Evolutionary conservation across 1,139 yeast genomes (phyloP), one percentile per base, ranked within the genome.

Genomic region (Casaregolazyma lundiana): DNA sequence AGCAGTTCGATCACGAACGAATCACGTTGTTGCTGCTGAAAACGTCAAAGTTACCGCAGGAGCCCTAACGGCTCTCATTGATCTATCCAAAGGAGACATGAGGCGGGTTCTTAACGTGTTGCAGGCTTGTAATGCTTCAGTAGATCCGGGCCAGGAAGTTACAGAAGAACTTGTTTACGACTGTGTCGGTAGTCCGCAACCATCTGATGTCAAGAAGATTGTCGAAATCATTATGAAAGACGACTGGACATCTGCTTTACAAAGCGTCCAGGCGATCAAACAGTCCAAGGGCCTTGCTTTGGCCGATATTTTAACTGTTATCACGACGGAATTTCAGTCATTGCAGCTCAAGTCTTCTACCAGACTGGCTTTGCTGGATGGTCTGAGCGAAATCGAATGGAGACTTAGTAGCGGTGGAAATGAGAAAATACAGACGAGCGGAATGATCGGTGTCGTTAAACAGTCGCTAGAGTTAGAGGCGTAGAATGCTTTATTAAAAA

Each of bases 131-230:
- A 78, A 85, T 53, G 89, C 96, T 0, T 54, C 55, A 26, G 57
- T 53, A 1, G 57, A 51, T 5, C 44, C 48, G 1, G 60, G 56
- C 19, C 51, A 51, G 47, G 68, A 61, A 21, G 82, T 90, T 35
- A 77, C 83, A 29, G 77, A 75, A 39, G 79, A 78, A 48, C 83
- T 86, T 80, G 81, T 94, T 32, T 94, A 87, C 64, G 96, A 90
- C 56, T 90, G 97, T 65, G 82, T 94, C 43, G 99, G 99, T 2
- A 90, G 95, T 0, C 97, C 98, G 2, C 85, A 84, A 55, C 98
- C 98, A 0, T 75, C 73, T 41, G 97, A 90, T 57, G 76, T 92
- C 29, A 86, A 84, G 58, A 71, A 80, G 0, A 81, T 88, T 8
- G 70, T 92, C 52, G 83, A 84, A 54, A 77, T 92, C 6, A 80